Evolutionary conservation across 179 eudicot genomes (phyloP).

Genomic region (Beta lomatogona): DNA sequence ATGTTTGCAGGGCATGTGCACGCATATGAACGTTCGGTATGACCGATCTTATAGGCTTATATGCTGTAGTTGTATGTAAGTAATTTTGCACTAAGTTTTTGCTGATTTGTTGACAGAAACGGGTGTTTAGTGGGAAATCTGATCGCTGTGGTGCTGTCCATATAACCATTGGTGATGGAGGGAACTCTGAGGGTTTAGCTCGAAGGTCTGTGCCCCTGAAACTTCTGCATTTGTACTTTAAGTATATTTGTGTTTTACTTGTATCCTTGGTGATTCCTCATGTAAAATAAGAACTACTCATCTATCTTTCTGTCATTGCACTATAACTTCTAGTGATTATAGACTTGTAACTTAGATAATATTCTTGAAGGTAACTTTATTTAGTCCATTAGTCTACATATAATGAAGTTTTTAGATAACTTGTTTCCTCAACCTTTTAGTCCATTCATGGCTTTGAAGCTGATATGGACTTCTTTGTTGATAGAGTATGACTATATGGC

Average conservation of each 20-base stretch:
- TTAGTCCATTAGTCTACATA: too few relatives aligned
- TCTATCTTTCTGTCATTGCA: neutral
- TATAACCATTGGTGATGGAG: conserved; percentile 97
- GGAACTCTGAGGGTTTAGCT: conserved; percentile 92
- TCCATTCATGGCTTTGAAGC: too few relatives aligned
- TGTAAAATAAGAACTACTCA: neutral
- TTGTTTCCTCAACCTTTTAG: too few relatives aligned
- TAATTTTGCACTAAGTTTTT: neutral
- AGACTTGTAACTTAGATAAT: neutral
- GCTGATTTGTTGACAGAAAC: conserved; percentile 50
- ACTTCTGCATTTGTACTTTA: neutral
- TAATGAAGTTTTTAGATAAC: too few relatives aligned
- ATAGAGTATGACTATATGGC: too few relatives aligned
- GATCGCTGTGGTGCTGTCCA: conserved; percentile 92
- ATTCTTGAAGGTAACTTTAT: neutral
- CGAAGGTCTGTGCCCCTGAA: conserved; percentile 43
- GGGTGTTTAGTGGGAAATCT: conserved; percentile 59
- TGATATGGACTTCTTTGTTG: too few relatives aligned
- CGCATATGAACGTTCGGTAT: conserved; percentile 95
- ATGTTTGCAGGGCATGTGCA: conserved; percentile 93
- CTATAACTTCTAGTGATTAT: neutral
- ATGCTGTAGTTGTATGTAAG: neutral
- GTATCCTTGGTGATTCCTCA: neutral
- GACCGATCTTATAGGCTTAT: conserved; percentile 18
- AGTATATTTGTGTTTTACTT: neutral